Percentiles rank a stretch among this genome's conserved stretches.
phyloP scores from a whole-genome alignment of 495 filamentous ascomycete genomes.

The Aspergillus affinis region DNA sequence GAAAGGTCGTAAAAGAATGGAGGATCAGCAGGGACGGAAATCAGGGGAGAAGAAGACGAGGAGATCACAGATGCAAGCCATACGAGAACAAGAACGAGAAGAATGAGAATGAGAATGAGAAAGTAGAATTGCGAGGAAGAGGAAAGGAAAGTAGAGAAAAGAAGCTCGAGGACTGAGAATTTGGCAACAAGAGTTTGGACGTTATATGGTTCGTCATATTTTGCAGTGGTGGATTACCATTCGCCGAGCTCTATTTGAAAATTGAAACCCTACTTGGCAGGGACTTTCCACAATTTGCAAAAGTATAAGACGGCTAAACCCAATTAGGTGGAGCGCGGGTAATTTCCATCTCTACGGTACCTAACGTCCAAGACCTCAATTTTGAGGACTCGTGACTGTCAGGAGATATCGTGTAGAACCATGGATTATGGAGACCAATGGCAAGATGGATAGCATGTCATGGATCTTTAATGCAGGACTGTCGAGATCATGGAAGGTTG shows the following conservation, averaged over 20 bases:
- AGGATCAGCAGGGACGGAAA: background rate
- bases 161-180: background rate
- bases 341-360: background rate
- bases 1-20: background rate
- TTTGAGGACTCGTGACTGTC: background rate
- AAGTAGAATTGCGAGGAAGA: background rate
- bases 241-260: no score
- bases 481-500: background rate
- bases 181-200: background rate
- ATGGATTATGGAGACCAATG: no score
- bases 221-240: no score
- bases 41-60: conserved; percentile 2
- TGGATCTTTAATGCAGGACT: no score
- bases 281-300: no score
- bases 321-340: background rate
- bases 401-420: no score
- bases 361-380: background rate
- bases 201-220: no score
- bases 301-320: no score
- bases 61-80: background rate
- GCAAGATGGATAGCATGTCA: no score
- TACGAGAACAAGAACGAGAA: background rate
- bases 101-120: background rate
- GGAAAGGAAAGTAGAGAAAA: background rate
- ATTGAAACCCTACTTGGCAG: no score